These are phyloP conservation scores for Alternaria solani DNA, from an alignment of 2,329 filamentous ascomycete genomes.

Conservation along the genomic window DNA sequence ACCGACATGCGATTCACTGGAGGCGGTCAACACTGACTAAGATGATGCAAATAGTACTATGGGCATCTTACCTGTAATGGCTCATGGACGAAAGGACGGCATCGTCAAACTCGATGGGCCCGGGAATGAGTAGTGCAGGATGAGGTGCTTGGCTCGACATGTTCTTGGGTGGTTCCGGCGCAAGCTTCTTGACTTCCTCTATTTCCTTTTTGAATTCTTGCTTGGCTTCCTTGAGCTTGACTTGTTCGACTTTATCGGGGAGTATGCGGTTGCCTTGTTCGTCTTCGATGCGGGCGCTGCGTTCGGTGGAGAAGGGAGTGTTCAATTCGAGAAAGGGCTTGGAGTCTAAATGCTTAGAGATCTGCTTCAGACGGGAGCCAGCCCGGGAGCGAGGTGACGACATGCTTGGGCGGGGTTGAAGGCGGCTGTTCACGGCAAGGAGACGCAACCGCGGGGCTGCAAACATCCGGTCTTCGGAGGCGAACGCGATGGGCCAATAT, in stretches of 20 bases:
- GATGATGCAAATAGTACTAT: background rate
- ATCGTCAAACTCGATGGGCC: slow-evolving; percentile 98
- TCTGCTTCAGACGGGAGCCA: slow-evolving; percentile 64
- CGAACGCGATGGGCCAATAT: slow-evolving; percentile 12
- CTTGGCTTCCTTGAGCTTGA: slow-evolving; percentile 4
- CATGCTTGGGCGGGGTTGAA: slow-evolving; percentile 41
- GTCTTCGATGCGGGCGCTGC: slow-evolving; percentile 61
- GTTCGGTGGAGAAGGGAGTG: slow-evolving; percentile 70
- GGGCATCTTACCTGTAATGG: slow-evolving; percentile 75
- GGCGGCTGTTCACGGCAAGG: slow-evolving; percentile 37
- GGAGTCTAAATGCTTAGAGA: slow-evolving; percentile 67
- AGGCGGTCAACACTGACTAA: slow-evolving; percentile 10
- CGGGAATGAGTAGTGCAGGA: slow-evolving; percentile 88
- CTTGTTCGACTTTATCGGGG: slow-evolving; percentile 16
- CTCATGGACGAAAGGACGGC: slow-evolving; percentile 93
- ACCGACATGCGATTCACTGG: slow-evolving; percentile 91
- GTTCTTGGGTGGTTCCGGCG: slow-evolving; percentile 27
- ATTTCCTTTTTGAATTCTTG: slow-evolving; percentile 14
- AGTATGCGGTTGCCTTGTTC: slow-evolving; percentile 55
- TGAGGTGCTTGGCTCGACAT: slow-evolving; percentile 69
- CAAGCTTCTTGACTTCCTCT: slow-evolving; percentile 19
- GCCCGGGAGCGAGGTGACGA: slow-evolving; percentile 44
- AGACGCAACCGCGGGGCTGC: slow-evolving; percentile 40
- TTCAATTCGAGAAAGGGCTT: slow-evolving; percentile 66
- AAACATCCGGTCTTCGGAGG: slow-evolving; percentile 46